Evolutionary conservation across 78 protist species (phyloP).

Genomic region (Cavenderia fasciculata): DNA sequence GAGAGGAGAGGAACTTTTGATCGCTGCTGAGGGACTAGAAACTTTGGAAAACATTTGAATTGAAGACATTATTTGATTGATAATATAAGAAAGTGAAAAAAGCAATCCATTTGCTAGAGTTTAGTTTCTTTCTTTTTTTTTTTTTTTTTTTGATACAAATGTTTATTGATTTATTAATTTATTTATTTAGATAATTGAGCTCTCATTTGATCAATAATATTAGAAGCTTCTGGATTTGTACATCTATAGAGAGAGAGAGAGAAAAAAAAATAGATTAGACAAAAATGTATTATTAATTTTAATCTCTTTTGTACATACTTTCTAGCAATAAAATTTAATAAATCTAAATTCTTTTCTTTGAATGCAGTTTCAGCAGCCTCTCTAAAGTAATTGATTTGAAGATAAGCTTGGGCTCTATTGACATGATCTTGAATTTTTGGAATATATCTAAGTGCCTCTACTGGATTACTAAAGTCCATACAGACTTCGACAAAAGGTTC

Average conservation of each 20-base stretch:
- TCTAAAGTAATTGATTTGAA: slow-evolving; percentile 46
- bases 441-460: slow-evolving; percentile 71
- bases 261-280: neutral
- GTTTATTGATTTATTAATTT: no score
- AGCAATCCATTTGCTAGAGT: no score
- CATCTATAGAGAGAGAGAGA: neutral
- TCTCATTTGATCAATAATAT: slow-evolving; percentile 58
- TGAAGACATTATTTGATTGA: no score
- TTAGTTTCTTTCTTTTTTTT: no score
- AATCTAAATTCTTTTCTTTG: slow-evolving; percentile 55
- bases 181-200: slow-evolving; percentile 42
- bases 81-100: no score
- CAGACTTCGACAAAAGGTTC: slow-evolving; percentile 85
- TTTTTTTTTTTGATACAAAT: neutral
- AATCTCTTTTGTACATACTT: slow-evolving; percentile 22
- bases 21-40: no score
- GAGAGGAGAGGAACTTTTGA: no score
- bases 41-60: no score
- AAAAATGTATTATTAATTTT: neutral
- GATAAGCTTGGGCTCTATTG: slow-evolving; percentile 31
- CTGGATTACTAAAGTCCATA: slow-evolving; percentile 19
- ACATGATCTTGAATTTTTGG: slow-evolving; percentile 54
- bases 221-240: slow-evolving; percentile 33
- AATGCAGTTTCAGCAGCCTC: slow-evolving; percentile 81
- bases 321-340: slow-evolving; percentile 35